These are phyloP conservation scores for Sequoia sempervirens DNA, from an alignment of 75 land plant genomes.

Conservation along the genomic window DNA sequence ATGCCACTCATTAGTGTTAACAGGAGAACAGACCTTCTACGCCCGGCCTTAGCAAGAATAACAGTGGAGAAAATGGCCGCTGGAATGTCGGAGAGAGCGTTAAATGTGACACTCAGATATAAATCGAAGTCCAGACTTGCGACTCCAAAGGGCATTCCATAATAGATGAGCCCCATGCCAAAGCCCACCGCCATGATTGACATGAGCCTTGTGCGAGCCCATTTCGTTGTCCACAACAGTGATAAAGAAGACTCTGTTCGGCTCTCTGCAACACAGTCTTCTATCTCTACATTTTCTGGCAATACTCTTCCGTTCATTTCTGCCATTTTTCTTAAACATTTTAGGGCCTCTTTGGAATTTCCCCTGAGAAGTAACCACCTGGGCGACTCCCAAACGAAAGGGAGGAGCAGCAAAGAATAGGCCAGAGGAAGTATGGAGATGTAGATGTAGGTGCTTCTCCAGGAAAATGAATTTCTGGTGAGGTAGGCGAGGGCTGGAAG, in stretches of 20 bases:
- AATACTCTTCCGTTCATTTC: background rate
- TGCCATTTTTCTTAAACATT: conserved; percentile 23
- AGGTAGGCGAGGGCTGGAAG: conserved; percentile 45
- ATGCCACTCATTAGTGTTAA: too few relatives aligned
- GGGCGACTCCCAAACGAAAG: too few relatives aligned
- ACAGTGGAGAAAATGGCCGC: conserved; percentile 30
- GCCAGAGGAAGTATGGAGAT: conserved; percentile 31
- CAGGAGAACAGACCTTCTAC: too few relatives aligned
- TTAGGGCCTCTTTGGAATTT: conserved; percentile 51
- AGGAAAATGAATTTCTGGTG: conserved; percentile 17
- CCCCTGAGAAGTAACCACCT: conserved; percentile 20
- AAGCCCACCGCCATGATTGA: conserved; percentile 5
- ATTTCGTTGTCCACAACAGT: conserved; percentile 20
- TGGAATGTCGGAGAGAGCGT: conserved; percentile 50
- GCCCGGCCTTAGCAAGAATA: conserved; percentile 14
- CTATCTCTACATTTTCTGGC: background rate
- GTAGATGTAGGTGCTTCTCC: conserved; percentile 45
- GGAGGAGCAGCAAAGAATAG: too few relatives aligned
- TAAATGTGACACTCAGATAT: conserved; percentile 10
- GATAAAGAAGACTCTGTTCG: conserved; percentile 24
- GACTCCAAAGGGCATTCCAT: conserved; percentile 45
- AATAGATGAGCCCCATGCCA: conserved; percentile 50
- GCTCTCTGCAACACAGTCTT: background rate
- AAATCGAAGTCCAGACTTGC: conserved; percentile 11
- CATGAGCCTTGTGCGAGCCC: conserved; percentile 28